Conservation (phyloP, 2,329 filamentous ascomycete genomes). For the Rutstroemia sp. region DNA sequence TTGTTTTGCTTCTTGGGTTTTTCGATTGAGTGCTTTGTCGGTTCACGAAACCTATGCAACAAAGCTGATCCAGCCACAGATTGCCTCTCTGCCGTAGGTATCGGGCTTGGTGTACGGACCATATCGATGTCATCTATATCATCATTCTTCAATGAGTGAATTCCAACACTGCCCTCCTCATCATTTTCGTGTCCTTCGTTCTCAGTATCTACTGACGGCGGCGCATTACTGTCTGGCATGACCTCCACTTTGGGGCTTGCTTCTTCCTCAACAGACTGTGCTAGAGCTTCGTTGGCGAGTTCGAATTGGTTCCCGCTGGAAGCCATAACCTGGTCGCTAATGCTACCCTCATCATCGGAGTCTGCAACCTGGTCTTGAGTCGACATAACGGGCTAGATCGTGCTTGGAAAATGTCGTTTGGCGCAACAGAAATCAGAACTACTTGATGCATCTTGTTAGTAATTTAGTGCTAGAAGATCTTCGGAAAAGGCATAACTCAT, state of each 20-base stretch:
- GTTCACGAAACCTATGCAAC: constrained; percentile 21
- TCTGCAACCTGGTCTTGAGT: not conserved
- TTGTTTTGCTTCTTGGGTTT: constrained; percentile 2
- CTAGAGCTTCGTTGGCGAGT: no score
- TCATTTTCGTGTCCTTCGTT: not conserved
- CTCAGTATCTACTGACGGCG: not conserved
- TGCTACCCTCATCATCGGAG: not conserved
- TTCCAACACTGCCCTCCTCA: not conserved
- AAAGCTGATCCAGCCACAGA: constrained; percentile 17
- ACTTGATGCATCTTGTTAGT: not conserved
- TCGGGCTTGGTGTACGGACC: constrained; percentile 10
- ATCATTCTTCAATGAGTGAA: not conserved
- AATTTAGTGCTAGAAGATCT: not conserved
- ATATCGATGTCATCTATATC: constrained; percentile 14
- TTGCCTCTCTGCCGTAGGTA: constrained; percentile 2
- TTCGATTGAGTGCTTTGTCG: constrained; percentile 4
- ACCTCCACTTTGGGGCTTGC: not conserved
- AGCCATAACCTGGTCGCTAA: no score
- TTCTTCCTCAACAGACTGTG: no score
- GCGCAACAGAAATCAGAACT: not conserved
- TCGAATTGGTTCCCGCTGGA: no score
- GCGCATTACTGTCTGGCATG: not conserved
- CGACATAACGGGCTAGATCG: not conserved
- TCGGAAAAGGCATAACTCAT: not conserved
- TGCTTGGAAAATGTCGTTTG: not conserved